Base-by-base conservation (phyloP, 2,329 filamentous ascomycete genomes). In the Sporothrix phasma region DNA sequence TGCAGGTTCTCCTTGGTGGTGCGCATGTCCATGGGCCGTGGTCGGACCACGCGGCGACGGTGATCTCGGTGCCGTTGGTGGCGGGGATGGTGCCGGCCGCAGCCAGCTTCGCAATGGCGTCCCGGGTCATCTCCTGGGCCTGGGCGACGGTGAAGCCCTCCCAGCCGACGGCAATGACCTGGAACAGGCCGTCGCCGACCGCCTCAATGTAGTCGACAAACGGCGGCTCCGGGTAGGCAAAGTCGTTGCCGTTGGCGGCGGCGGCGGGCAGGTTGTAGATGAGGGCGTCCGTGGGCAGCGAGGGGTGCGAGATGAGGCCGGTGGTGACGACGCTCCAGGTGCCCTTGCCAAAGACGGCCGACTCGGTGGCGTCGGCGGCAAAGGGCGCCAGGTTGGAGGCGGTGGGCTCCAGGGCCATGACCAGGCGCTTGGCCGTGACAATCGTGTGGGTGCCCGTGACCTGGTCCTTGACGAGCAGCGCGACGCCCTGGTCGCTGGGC, bases 331-430 rank as follows among this genome's bases (percentile, higher is more conserved):
- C 68, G 3, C 69, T 72, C 69, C 72, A 74, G 2, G 68, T 66
- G 64, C 75, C 73, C 62, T 72, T 72, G 46, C 41, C 24, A 58
- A 78, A 75, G 29, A 76, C 65, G 1, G 46, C 34, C 0, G 53
- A 31, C 64, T 78, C 76, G 2, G 63, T 54, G 0, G 58, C 39
- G 65, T 76, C 74, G 2, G 75, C 70, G 61, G 72, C 70, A 43
- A 77, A 73, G 2, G 71, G 70, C 3, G 65, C 66, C 51, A 75
- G 62, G 59, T 75, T 74, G 15, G 64, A 61, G 0, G 70, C 53
- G 2, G 69, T 74, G 0, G 76, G 76, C 26, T 74, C 72, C 49
- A 76, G 71, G 26, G 76, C 69, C 53, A 77, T 66, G 19, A 78
- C 69, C 0, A 77, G 70, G 43, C 71, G 71, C 62, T 73, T 73